phyloP scores from a whole-genome alignment of 1,284 basidiomycete genomes.

The Leccinum subfulvum region DNA sequence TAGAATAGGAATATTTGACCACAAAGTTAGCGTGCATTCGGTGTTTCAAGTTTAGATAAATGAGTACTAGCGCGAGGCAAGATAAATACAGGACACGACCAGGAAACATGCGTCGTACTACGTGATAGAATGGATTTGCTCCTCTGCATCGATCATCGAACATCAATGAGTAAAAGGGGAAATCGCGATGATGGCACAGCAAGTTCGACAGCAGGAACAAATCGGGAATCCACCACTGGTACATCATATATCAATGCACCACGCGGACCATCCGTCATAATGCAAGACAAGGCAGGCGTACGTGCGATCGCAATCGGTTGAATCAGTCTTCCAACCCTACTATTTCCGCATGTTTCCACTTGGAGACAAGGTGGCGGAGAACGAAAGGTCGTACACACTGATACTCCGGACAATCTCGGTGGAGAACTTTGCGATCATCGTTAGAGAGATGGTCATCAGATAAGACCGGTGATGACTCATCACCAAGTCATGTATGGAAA shows the following conservation, averaged over 20 bases:
- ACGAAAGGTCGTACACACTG: conserved; percentile 46
- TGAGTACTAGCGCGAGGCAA: conserved; percentile 23
- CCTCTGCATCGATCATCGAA: conserved; percentile 24
- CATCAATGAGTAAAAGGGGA: conserved; percentile 35
- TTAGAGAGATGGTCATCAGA: conserved; percentile 36
- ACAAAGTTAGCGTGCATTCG: conserved; percentile 17
- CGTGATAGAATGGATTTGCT: conserved; percentile 13
- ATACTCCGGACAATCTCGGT: conserved; percentile 41
- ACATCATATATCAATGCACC: conserved; percentile 44
- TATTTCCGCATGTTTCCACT: conserved; percentile 32
- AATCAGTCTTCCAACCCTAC: conserved; percentile 34
- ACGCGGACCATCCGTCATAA: conserved; percentile 4
- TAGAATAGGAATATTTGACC: conserved; percentile 18
- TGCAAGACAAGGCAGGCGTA: conserved; percentile 10
- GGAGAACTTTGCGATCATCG: conserved; percentile 37
- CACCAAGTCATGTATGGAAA: conserved; percentile 53
- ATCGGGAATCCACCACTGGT: conserved; percentile 45
- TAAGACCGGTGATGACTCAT: conserved; percentile 38
- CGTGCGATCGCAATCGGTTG: conserved; percentile 16
- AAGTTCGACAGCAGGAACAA: conserved; percentile 48
- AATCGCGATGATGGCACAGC: conserved; percentile 54
- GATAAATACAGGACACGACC: conserved; percentile 15
- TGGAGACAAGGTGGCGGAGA: conserved; percentile 46
- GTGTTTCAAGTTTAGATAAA: conserved; percentile 34
- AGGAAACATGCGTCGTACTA: conserved; percentile 13